A percentile compares a stretch with the other conserved stretches of the same genome.
These are phyloP conservation scores for Physcomitrellopsis africana DNA, from an alignment of 225 moss, liverwort and hornwort genomes.

Conservation along the genomic window DNA sequence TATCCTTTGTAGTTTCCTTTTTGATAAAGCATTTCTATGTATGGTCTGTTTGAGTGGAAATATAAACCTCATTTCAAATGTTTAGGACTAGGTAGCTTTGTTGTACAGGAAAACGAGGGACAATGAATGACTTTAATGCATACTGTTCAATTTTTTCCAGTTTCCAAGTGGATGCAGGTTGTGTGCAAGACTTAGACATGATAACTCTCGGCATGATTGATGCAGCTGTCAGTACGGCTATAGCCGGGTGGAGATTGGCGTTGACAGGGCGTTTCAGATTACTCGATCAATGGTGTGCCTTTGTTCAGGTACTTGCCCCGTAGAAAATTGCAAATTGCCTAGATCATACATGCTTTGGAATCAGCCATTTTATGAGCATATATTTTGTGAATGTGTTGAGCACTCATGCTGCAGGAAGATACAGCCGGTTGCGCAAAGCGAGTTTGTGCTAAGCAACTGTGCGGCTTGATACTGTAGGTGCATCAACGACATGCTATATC, in stretches of 20 bases:
- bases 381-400: slow-evolving; percentile 10
- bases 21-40: not conserved
- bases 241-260: slow-evolving; percentile 84
- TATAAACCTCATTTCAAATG: not conserved
- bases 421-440: slow-evolving; percentile 1
- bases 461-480: slow-evolving; percentile 47
- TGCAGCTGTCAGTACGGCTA: slow-evolving; percentile 82
- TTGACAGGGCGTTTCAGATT: slow-evolving; percentile 95
- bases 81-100: slow-evolving; percentile 23
- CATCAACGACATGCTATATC: slow-evolving; percentile 96
- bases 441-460: not conserved
- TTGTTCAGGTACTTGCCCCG: slow-evolving; percentile 65
- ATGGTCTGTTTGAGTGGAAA: slow-evolving; percentile 8
- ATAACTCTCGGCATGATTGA: slow-evolving; percentile 22
- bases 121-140: not conserved
- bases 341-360: slow-evolving; percentile 1
- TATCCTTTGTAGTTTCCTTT: slow-evolving; percentile 8
- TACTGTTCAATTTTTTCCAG: slow-evolving; percentile 10
- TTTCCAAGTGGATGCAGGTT: not conserved
- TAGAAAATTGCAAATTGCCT: not conserved
- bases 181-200: slow-evolving; percentile 10
- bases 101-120: slow-evolving; percentile 4
- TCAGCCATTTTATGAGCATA: slow-evolving; percentile 16
- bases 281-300: slow-evolving; percentile 97
- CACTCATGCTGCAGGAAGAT: not conserved